Conservation (phyloP, 345 rosid species). For the Alliaria petiolata region DNA sequence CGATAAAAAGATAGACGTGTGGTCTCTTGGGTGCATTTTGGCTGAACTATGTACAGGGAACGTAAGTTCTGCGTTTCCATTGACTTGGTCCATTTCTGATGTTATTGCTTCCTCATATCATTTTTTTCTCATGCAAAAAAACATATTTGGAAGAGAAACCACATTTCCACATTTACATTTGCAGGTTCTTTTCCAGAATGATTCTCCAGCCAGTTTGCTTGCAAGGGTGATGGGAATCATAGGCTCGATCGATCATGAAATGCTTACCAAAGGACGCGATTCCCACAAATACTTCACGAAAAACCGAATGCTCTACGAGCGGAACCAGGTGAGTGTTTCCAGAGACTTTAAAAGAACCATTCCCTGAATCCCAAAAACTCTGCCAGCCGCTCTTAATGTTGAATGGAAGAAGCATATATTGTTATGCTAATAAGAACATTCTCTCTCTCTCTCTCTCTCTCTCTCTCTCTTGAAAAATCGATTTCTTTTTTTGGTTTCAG, state of each 20-base stretch:
- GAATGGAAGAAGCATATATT: too few relatives aligned
- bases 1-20: constrained; percentile 92
- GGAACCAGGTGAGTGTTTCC: constrained; percentile 71
- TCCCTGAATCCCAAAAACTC: background rate
- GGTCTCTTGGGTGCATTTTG: constrained; percentile 99
- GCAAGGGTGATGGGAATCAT: constrained; percentile 89
- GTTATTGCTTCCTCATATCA: background rate
- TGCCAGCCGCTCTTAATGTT: background rate
- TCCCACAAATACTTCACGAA: constrained; percentile 90
- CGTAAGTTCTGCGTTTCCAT: constrained; percentile 51
- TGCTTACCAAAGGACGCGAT: constrained; percentile 94
- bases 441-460: too few relatives aligned
- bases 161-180: background rate
- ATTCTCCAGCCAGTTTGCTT: constrained; percentile 91
- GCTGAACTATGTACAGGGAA: constrained; percentile 98
- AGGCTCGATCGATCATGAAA: constrained; percentile 67
- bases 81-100: background rate
- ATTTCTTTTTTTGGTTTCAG: constrained; percentile 40
- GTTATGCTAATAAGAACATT: background rate
- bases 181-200: constrained; percentile 96
- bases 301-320: constrained; percentile 94
- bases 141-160: background rate
- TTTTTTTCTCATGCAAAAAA: background rate
- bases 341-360: background rate
- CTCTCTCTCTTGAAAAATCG: too few relatives aligned